Conservation (phyloP, 2,329 filamentous ascomycete genomes). For the Trichoderma sp. region DNA sequence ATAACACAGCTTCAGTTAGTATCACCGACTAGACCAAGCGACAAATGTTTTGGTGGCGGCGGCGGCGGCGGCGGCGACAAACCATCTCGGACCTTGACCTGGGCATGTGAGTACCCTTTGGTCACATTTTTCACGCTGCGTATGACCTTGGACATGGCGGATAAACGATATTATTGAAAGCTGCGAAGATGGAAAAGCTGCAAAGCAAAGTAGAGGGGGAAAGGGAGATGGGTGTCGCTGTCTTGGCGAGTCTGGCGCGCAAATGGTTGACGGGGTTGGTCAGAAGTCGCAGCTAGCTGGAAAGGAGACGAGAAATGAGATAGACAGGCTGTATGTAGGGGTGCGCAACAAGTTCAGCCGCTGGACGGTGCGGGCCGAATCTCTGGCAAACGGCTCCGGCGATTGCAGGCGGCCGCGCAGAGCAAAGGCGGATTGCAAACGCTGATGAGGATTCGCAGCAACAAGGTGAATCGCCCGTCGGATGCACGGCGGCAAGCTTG, state of each 20-base stretch:
- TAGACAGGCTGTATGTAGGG: not conserved
- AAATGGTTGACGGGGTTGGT: not conserved
- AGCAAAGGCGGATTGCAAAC: not conserved
- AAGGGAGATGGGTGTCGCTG: not conserved
- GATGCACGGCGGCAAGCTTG: conserved; percentile 7
- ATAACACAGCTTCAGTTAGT: conserved; percentile 26
- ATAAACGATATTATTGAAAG: conserved; percentile 29
- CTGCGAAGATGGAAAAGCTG: not conserved
- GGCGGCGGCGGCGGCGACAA: conserved; percentile 38
- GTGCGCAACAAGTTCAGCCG: conserved; percentile 15
- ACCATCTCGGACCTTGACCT: conserved; percentile 99
- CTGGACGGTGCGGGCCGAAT: conserved; percentile 3
- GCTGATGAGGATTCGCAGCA: conserved; percentile 7
- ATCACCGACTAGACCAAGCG: not conserved
- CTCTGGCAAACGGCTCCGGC: not conserved
- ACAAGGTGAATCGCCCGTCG: conserved; percentile 7
- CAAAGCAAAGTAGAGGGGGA: not conserved
- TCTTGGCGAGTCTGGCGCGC: not conserved
- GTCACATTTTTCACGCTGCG: conserved; percentile 99
- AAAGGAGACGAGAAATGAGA: conserved; percentile 21
- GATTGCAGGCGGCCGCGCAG: not conserved
- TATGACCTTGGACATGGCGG: conserved; percentile 91
- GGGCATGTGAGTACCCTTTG: conserved; percentile 94
- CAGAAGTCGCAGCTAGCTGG: conserved; percentile 9
- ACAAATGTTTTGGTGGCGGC: not conserved